Base-by-base conservation (phyloP, 164 flowering plant genomes). In the Vitis labrusca region DNA sequence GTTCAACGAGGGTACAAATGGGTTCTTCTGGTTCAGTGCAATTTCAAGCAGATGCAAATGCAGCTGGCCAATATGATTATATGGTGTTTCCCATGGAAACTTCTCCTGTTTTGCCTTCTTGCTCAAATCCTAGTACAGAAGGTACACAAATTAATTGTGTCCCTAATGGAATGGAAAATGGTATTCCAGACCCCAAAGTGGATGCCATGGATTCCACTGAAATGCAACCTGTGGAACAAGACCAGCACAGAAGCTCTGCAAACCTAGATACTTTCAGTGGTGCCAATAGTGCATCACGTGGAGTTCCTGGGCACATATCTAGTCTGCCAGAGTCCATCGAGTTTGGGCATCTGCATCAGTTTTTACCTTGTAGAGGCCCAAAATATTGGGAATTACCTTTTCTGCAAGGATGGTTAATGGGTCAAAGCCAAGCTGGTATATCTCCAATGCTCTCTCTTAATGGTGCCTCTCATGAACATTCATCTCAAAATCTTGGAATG, bases 1-100 rank as follows among this genome's bases (percentile, higher is more conserved):
- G 77, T 75, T 76, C 84, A 66, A 76, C 16, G 64, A 65, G 52
- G 71, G 69, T 66, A 13, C 88, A 75, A 74, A 56, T 44, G 7
- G 73, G n/a, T 1, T 12, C 69, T 2, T 59, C 73, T 63, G 54
- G 69, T 48, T 58, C 62, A 16, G 5, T 32, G 56, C 67, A 16
- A 56, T 37, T 61, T 12, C 74, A 67, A 37, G 13, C 14, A 63
- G 61, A 76, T 66, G 13, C 61, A 63, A 67, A 60, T 59, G 65
- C 48, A 23, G 52, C 54, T 54, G 63, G 32, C 4, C 23, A 67
- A 23, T n/a, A 63, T 63, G 55, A 64, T 51, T 14, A 16, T 48
- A 50, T 54, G 14, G 71, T 50, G 52, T 50, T 71, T 66, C 58
- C 67, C 23, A 70, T 66, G 71, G 66, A 68, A n/a, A 65, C 70